Base-by-base conservation (phyloP, 1,284 basidiomycete species). In the Trametes pubescens region DNA sequence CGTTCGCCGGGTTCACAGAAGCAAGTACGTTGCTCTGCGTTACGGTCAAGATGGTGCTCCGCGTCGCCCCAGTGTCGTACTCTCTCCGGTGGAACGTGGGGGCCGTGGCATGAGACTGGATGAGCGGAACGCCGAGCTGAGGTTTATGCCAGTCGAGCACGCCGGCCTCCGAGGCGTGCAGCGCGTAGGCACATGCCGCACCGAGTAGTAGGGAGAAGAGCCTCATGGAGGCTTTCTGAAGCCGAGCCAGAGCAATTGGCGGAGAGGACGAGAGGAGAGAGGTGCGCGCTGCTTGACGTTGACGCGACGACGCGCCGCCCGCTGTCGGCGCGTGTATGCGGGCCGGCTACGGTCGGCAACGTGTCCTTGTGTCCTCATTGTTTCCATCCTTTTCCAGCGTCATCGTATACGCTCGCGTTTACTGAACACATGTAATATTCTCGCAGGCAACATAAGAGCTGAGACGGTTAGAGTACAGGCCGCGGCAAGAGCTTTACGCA, bases 141-240 rank as follows among this genome's bases (percentile, higher is more conserved):
- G 83, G 77, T 68, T 87, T 90, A 78, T 96, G 86, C 95, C 94
- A 96, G 80, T 96, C 94, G 40, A 95, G 84, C 37, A 94, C 81
- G 55, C 94, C 95, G 38, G 88, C 93, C 65, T 93, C 90, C 34
- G 88, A 86, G 71, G 90, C 83, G 61, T 92, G 86, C 26, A 92
- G 64, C 22, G 71, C 70, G 37, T 55, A 68, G 6, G 65, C 62
- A 60, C 64, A 66, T 49, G 46, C 51, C 10, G 57, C 60, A 52
- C 63, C 29, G 13, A 64, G 54, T 13, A 57, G 47, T 21, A 69
- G 40, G 21, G 55, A 53, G n/a, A 65, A 56, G 21, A 65, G 65
- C 67, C 67, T 65, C 67, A 68, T 68, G 6, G 58, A 67, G 66
- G 63, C 66, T 51, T 44, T 38, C 29, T 9, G 32, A 24, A 26